Conservation (phyloP, 2,329 filamentous ascomycete genomes). For the Zymoseptoria brevis region DNA sequence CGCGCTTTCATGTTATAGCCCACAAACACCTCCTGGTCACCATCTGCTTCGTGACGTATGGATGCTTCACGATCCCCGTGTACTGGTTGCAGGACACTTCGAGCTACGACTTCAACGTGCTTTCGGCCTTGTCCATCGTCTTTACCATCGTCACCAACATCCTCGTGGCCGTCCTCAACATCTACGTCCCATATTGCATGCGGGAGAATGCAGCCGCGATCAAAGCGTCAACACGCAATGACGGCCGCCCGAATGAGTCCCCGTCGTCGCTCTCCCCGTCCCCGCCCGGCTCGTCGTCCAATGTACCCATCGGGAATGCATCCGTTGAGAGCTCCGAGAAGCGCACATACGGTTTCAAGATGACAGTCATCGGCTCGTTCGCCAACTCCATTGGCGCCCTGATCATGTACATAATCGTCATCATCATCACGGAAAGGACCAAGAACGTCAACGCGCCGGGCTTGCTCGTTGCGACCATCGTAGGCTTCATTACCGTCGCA, state of each 20-base stretch:
- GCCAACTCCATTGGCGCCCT: constrained; percentile 8
- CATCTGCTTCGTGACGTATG: constrained; percentile 5
- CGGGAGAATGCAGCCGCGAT: background rate
- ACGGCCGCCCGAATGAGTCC: background rate
- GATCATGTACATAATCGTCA: constrained; percentile 9
- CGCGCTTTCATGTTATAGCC: background rate
- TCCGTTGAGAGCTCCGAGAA: constrained; percentile 3
- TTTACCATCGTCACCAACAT: constrained; percentile 8
- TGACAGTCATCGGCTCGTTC: constrained; percentile 5
- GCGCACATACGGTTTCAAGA: constrained; percentile 9
- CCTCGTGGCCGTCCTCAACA: constrained; percentile 7
- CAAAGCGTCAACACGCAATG: background rate
- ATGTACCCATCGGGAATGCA: background rate
- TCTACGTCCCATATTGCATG: constrained; percentile 10
- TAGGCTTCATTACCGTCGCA: constrained; percentile 6
- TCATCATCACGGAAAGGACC: constrained; percentile 5
- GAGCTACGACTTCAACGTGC: constrained; percentile 4
- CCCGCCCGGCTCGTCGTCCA: background rate
- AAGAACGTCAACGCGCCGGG: constrained; percentile 4
- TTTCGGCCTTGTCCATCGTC: constrained; percentile 5
- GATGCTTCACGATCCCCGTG: constrained; percentile 4
- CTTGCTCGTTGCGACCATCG: constrained; percentile 2
- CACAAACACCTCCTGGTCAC: constrained; percentile 7
- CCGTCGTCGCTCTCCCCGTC: background rate
- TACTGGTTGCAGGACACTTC: constrained; percentile 8